Base-by-base conservation (phyloP, 139 green algal genomes). In the Volvox reticuliferus region DNA sequence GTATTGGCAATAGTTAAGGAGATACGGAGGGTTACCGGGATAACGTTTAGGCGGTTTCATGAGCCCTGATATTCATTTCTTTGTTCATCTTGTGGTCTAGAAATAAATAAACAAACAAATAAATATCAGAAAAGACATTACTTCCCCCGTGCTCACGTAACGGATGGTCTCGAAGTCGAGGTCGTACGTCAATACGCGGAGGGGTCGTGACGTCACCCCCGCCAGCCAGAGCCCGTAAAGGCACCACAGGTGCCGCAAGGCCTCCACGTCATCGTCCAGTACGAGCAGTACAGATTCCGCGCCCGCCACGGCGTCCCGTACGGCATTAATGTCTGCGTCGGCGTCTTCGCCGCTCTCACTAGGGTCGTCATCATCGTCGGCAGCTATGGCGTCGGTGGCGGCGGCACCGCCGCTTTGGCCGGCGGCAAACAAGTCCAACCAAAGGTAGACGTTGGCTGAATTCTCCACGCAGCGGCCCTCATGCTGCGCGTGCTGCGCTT, bases 151-250 rank as follows among this genome's bases (percentile, higher is more conserved):
- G 28, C 55, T 50, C 55, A 79, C 75, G 21, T 84, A 16, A 3
- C 75, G 28, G 50, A 85, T 44, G 18, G 0, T 22, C 55, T 90
- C 75, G 12, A 77, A 78, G 50, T 90, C 86, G 26, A 77, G 32
- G 19, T 68, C 86, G 86, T 90, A 85, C 55, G 86, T 24, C 75
- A 90, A n/a, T 61, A 90, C 50, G 3, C 32, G 75, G 55, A 90
- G 55, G n/a, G 44, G 71, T 73, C 32, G 13, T 1, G n/a, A 71
- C 13, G 18, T 50, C 13, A 19, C 44, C 50, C 71, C 86, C 86
- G 71, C 71, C 71, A 90, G 44, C n/a, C 69, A n/a, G n/a, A 90
- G 18, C 44, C 75, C 44, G 50, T 76, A 75, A 33, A 89, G 67
- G 24, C 67, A 80, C 65, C 83, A 44, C 65, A 89, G 35, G 65